Evolutionary conservation across 306 rosid genomes (phyloP).

Genomic region (Trifolium fragiferum): DNA sequence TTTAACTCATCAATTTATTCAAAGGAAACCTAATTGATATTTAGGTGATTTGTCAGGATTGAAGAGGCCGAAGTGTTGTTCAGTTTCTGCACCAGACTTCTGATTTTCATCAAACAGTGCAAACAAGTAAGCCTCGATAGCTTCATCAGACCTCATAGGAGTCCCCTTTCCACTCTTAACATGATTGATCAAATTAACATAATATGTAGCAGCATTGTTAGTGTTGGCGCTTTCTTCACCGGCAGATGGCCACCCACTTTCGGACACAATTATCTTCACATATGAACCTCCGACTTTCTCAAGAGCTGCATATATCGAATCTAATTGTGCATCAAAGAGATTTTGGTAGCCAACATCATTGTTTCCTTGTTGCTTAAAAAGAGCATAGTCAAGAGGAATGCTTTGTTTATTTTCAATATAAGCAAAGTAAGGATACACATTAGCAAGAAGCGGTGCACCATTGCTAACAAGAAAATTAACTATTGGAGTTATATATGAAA

Average conservation of each 20-base stretch:
- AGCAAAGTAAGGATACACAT: conserved; percentile 63
- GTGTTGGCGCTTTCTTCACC: conserved; percentile 46
- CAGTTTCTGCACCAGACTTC: conserved; percentile 28
- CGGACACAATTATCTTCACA: conserved; percentile 56
- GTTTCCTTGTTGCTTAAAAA: conserved; percentile 46
- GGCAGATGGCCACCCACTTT: conserved; percentile 76
- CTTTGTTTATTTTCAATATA: background rate
- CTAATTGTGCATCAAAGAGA: conserved; percentile 58
- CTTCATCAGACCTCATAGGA: conserved; percentile 40
- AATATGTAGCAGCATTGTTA: conserved; percentile 52
- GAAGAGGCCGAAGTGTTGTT: conserved; percentile 54
- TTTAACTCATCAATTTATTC: background rate
- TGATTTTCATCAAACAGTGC: conserved; percentile 56
- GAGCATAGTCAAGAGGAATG: conserved; percentile 50
- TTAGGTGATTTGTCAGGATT: conserved; percentile 43
- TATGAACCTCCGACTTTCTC: conserved; percentile 51
- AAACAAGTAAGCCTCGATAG: conserved; percentile 50
- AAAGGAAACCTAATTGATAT: conserved; percentile 45
- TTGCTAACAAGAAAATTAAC: conserved; percentile 42
- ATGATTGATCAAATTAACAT: conserved; percentile 56
- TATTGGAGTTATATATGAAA: conserved; percentile 49
- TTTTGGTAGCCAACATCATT: conserved; percentile 55
- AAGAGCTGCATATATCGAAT: conserved; percentile 58
- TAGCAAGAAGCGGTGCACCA: conserved; percentile 70
- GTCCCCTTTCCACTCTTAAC: conserved; percentile 57